Conservation (phyloP, 495 filamentous ascomycete species). For the Annulohypoxylon stygium region DNA sequence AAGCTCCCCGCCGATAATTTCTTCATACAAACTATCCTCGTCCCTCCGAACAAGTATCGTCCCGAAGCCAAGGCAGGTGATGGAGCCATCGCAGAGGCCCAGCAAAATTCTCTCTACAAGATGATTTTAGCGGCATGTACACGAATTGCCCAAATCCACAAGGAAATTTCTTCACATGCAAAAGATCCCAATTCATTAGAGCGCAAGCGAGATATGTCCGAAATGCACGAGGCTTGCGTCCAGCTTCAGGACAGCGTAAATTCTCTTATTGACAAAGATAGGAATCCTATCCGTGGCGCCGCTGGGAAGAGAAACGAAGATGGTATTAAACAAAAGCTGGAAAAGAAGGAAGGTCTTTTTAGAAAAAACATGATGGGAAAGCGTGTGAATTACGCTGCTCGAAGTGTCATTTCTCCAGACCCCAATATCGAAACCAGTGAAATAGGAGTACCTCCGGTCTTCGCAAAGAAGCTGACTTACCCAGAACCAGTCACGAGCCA, state of each 20-base stretch:
- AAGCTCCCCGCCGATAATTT: constrained; percentile 86
- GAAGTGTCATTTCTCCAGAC: constrained; percentile 98
- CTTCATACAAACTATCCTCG: constrained; percentile 85
- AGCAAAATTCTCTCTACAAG: constrained; percentile 87
- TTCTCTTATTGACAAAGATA: constrained; percentile 85
- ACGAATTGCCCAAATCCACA: constrained; percentile 78
- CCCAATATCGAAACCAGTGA: constrained; percentile 99
- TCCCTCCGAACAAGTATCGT: constrained; percentile 94
- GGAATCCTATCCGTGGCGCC: constrained; percentile 80
- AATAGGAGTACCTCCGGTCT: constrained; percentile 97
- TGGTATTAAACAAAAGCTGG: constrained; percentile 96
- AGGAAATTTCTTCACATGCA: constrained; percentile 67
- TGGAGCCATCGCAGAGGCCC: constrained; percentile 82
- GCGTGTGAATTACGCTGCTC: constrained; percentile 97
- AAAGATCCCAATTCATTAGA: constrained; percentile 26
- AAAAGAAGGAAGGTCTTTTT: constrained; percentile 99
- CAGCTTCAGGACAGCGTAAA: constrained; percentile 91
- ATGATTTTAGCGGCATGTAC: constrained; percentile 79
- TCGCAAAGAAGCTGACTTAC: constrained; percentile 95
- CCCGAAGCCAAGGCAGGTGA: constrained; percentile 85
- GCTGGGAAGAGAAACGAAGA: constrained; percentile 78
- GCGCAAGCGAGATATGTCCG: constrained; percentile 56
- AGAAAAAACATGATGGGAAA: constrained; percentile 99
- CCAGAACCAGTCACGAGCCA: constrained; percentile 97
- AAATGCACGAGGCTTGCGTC: constrained; percentile 72